Evolutionary conservation across 306 rosid genomes (phyloP), one percentile per base, ranked within the genome.

Genomic region (Cucumis melo): DNA sequence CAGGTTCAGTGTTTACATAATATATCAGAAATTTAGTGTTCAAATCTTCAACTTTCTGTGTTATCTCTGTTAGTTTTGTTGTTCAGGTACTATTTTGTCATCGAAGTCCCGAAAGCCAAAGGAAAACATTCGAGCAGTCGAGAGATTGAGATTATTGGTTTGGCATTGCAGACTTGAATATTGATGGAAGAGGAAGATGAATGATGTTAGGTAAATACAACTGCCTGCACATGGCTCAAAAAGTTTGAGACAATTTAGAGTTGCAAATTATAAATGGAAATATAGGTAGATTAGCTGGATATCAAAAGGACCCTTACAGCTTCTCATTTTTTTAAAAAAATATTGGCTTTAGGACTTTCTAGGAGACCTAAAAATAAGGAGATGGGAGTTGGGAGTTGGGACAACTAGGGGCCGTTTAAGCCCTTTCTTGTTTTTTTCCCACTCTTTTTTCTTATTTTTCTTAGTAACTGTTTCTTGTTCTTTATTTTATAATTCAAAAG

Each of bases 1-100:
- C 77, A 17, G 29, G 77, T 73, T 53, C 42, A 73, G 77, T 53
- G 62, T 73, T 73, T 73, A 73, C 48, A 73, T 73, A 50, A n/a
- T 73, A 73, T 51, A 73, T 73, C 3, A 50, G 34, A 73, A 73
- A 29, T 29, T 29, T 32, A 48, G 59, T 15, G 1, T 24, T 73
- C 10, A 32, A 50, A 32, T 73, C 62, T 73, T 73, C 17, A 73
- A 51, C 77, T 73, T n/a, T 20, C 17, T 73, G 29, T 65, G 27
- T 73, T 51, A 10, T 24, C 17, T 73, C 29, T 29, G 11, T 51
- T 51, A 51, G 10, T 51, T 50, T 55, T 14, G 29, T 15, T 48
- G 56, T 50, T 17, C 27, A 27, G 8, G 76, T 24, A 71, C 39
- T 71, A 71, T 46, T 71, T 48, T 48, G n/a, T 14, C 8, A 5